These are phyloP conservation scores for Acanthamoeba healyi DNA, from an alignment of 208 protist species.

Conservation along the genomic window DNA sequence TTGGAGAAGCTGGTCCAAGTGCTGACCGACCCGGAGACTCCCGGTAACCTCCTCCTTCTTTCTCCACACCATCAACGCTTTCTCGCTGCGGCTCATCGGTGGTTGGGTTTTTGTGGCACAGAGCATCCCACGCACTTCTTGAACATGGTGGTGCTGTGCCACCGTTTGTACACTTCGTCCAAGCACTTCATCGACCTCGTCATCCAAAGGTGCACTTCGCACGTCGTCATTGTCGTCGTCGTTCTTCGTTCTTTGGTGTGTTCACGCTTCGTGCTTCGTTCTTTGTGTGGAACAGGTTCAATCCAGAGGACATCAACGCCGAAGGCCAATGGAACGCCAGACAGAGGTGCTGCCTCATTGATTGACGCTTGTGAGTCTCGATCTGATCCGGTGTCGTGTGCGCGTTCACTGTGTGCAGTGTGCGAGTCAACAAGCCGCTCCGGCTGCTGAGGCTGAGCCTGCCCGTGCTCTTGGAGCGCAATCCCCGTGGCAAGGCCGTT, in stretches of 20 bases:
- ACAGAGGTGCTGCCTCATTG: too few species aligned
- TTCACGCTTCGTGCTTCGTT: conserved; percentile 32
- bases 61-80: too few species aligned
- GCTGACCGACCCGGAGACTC: not conserved
- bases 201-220: not conserved
- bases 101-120: not conserved
- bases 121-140: not conserved
- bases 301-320: not conserved
- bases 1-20: not conserved
- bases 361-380: too few species aligned
- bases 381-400: not conserved
- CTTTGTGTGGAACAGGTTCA: not conserved
- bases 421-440: conserved; percentile 6
- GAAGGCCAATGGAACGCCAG: conserved; percentile 20
- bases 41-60: not conserved
- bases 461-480: not conserved
- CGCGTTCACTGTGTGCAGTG: not conserved
- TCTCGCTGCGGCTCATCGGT: too few species aligned
- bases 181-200: conserved; percentile 14
- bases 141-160: not conserved
- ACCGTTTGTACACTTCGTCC: not conserved
- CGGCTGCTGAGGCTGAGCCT: not conserved
- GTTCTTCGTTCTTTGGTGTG: not conserved
- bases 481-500: not conserved
- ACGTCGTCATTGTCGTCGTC: not conserved